These are phyloP conservation scores for Elaeis oleifera DNA, from an alignment of 202 grass and related monocot species.

Conservation along the genomic window DNA sequence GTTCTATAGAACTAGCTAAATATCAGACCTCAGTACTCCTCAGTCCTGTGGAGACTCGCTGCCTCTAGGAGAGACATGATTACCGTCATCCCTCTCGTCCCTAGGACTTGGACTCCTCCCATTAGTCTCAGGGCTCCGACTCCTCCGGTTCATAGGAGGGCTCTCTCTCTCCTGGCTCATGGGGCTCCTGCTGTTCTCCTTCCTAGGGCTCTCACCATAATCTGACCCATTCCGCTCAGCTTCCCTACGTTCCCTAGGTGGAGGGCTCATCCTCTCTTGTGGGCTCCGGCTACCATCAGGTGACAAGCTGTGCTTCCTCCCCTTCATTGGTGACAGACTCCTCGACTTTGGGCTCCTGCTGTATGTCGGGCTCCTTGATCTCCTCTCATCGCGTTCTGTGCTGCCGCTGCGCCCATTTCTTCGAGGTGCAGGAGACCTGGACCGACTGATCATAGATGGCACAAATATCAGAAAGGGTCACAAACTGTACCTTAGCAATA, in stretches of 20 bases:
- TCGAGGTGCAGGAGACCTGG: slow-evolving; percentile 44
- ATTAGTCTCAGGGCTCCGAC: slow-evolving; percentile 49
- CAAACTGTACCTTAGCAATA: no score
- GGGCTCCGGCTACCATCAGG: slow-evolving; percentile 54
- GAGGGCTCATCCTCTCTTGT: slow-evolving; percentile 30
- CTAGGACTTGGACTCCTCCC: slow-evolving; percentile 53
- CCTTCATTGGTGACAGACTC: slow-evolving; percentile 38
- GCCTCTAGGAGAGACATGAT: slow-evolving; percentile 27
- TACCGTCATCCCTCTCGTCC: slow-evolving; percentile 31
- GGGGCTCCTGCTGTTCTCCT: slow-evolving; percentile 47
- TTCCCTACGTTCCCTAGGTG: slow-evolving; percentile 29
- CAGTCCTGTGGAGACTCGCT: slow-evolving; percentile 35
- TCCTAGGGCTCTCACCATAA: slow-evolving; percentile 41
- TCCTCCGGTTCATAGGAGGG: not conserved
- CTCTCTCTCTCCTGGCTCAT: slow-evolving; percentile 17
- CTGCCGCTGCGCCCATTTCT: slow-evolving; percentile 34
- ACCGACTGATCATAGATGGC: slow-evolving; percentile 18
- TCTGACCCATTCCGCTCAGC: slow-evolving; percentile 34
- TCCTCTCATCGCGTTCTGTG: slow-evolving; percentile 32
- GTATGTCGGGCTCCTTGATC: slow-evolving; percentile 69
- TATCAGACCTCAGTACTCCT: not conserved
- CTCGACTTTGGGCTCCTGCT: slow-evolving; percentile 57
- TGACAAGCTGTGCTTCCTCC: slow-evolving; percentile 41
- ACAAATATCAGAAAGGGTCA: not conserved
- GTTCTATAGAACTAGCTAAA: no score